Percentiles rank a stretch among this genome's conserved stretches.
Evolutionary conservation across 2,329 filamentous ascomycete genomes (phyloP).

Genomic region (Ophioceras dolichostomum): DNA sequence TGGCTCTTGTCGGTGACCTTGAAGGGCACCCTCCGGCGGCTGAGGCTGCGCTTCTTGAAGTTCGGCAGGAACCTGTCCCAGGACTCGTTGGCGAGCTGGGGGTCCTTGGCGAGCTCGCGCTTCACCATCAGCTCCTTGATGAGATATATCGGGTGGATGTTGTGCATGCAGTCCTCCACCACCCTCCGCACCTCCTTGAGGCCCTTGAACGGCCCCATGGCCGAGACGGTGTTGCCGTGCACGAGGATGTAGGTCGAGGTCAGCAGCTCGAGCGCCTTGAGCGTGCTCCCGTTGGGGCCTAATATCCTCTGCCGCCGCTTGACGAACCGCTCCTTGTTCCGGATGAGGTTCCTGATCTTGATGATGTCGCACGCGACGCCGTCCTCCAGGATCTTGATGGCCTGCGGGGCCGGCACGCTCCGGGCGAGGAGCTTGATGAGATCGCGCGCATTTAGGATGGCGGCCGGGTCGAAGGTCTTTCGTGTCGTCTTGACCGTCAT

Average conservation of each 20-base stretch:
- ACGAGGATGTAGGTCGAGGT: slow-evolving; percentile 90
- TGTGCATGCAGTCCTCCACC: slow-evolving; percentile 92
- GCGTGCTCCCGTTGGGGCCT: slow-evolving; percentile 78
- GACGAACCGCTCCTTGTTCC: slow-evolving; percentile 90
- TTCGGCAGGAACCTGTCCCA: slow-evolving; percentile 96
- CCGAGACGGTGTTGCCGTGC: slow-evolving; percentile 88
- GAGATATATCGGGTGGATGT: slow-evolving; percentile 88
- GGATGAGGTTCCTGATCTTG: slow-evolving; percentile 82
- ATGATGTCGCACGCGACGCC: slow-evolving; percentile 88
- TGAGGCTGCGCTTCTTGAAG: slow-evolving; percentile 88
- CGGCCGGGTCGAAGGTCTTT: slow-evolving; percentile 82
- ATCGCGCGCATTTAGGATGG: slow-evolving; percentile 88
- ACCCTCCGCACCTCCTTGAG: slow-evolving; percentile 85
- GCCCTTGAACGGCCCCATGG: slow-evolving; percentile 86
- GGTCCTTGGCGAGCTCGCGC: slow-evolving; percentile 68
- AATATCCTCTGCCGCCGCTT: slow-evolving; percentile 89
- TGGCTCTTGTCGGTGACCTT: slow-evolving; percentile 87
- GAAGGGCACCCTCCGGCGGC: slow-evolving; percentile 68
- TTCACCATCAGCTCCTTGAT: slow-evolving; percentile 71
- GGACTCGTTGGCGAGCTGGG: slow-evolving; percentile 71
- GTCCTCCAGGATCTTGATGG: slow-evolving; percentile 88
- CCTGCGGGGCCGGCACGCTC: slow-evolving; percentile 86
- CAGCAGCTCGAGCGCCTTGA: slow-evolving; percentile 87
- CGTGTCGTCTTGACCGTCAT: slow-evolving; percentile 95
- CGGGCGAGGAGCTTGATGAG: slow-evolving; percentile 86